Evolutionary conservation across 1,284 basidiomycete species (phyloP).

Genomic region (Tranzscheliella williamsii): DNA sequence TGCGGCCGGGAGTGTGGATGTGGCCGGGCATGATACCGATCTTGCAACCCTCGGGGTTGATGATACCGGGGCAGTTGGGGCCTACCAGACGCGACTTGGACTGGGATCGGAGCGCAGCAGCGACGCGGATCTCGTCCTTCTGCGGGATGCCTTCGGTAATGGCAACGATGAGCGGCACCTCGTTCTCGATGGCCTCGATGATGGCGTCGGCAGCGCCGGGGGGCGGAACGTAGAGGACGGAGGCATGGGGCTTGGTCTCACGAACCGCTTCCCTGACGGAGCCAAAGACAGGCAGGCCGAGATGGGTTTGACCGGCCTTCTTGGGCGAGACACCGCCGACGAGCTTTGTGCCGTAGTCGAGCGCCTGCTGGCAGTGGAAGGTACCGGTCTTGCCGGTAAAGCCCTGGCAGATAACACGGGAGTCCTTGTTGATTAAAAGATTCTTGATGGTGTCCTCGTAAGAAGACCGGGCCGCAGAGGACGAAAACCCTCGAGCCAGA

Average conservation of each 20-base stretch:
- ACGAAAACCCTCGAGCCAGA: slow-evolving; percentile 37
- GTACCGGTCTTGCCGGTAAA: slow-evolving; percentile 89
- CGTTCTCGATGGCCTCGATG: slow-evolving; percentile 60
- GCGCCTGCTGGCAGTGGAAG: slow-evolving; percentile 92
- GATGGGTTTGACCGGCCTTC: slow-evolving; percentile 93
- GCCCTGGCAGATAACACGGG: slow-evolving; percentile 63
- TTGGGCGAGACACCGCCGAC: slow-evolving; percentile 97
- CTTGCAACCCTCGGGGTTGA: slow-evolving; percentile 93
- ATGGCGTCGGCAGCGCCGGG: slow-evolving; percentile 59
- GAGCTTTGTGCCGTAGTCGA: slow-evolving; percentile 94
- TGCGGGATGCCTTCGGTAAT: slow-evolving; percentile 61
- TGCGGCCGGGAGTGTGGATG: slow-evolving; percentile 88
- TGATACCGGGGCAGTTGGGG: slow-evolving; percentile 97
- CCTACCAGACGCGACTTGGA: slow-evolving; percentile 81
- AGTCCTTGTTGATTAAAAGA: slow-evolving; percentile 90
- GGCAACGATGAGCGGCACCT: slow-evolving; percentile 57
- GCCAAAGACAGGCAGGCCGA: slow-evolving; percentile 93
- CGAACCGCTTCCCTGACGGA: slow-evolving; percentile 76
- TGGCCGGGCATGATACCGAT: slow-evolving; percentile 99
- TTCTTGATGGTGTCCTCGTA: slow-evolving; percentile 91
- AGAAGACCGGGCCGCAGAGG: slow-evolving; percentile 43
- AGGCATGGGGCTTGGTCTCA: slow-evolving; percentile 56
- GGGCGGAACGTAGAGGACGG: slow-evolving; percentile 59
- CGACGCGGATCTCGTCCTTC: slow-evolving; percentile 67
- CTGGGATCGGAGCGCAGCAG: slow-evolving; percentile 90